Percentiles rank a stretch among this genome's conserved stretches.
Conservation (phyloP, 768 basidiomycete species). For the Tubosaeta sp. region DNA sequence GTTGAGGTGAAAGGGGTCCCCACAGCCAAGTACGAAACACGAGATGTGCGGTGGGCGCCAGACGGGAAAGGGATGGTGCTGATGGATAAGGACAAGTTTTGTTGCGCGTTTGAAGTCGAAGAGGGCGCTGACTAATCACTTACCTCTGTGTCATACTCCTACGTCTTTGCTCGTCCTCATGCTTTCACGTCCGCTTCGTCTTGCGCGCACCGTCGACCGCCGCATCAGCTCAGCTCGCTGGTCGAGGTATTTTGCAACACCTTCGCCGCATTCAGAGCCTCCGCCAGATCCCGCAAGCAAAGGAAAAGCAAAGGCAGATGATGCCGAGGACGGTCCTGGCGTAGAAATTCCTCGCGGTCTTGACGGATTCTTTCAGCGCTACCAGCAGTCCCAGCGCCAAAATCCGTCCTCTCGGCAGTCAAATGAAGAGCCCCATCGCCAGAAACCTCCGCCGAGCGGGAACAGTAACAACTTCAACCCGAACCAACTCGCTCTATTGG, state of each 20-base stretch:
- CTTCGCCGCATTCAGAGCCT: conserved; percentile 35
- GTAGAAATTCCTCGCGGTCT: conserved; percentile 59
- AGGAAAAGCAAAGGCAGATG: conserved; percentile 32
- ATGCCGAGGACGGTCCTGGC: conserved; percentile 17
- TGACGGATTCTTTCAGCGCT: conserved; percentile 77
- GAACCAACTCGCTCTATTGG: conserved; percentile 56
- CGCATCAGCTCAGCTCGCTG: conserved; percentile 32
- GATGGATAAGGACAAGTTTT: conserved; percentile 75
- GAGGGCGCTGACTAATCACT: conserved; percentile 31
- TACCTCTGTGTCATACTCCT: not conserved
- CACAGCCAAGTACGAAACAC: conserved; percentile 65
- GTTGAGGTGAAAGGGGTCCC: not conserved
- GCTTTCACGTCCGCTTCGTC: conserved; percentile 63
- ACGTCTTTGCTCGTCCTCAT: conserved; percentile 29
- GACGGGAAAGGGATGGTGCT: conserved; percentile 81
- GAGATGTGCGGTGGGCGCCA: conserved; percentile 73
- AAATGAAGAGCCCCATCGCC: conserved; percentile 31
- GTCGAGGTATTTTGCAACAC: conserved; percentile 47
- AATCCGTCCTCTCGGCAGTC: conserved; percentile 24
- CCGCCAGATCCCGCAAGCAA: conserved; percentile 21
- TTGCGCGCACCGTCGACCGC: conserved; percentile 41
- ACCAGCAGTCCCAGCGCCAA: conserved; percentile 39
- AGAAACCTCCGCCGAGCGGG: conserved; percentile 44
- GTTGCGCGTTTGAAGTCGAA: conserved; percentile 80
- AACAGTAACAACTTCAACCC: conserved; percentile 50